Base-by-base conservation (phyloP, 2,329 filamentous ascomycete species). In the Akanthomyces dipterigenus region DNA sequence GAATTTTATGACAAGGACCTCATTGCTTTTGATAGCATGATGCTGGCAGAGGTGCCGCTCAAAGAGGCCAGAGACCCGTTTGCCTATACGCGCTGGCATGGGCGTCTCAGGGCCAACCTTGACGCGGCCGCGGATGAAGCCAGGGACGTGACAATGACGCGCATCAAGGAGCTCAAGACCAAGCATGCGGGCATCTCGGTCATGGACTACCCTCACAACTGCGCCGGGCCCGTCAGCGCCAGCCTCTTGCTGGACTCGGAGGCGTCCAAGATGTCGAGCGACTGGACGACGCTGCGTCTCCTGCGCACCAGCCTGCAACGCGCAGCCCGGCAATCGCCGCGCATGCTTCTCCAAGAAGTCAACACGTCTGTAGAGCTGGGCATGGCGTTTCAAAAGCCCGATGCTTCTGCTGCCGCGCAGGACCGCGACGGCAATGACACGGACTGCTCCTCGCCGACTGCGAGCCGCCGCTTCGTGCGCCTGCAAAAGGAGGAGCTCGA, bases 311-410 rank as follows among this genome's bases (percentile, higher is more conserved):
- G 69, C 20, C 64, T 77, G 42, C 53, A 65, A 34, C 65, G 65
- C 1, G 67, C 69, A 1, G 22, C 28, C 1, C 46, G 54, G 11
- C 64, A 68, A 12, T 65, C 68, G 28, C 71, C 72, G 12, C 65
- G 75, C 18, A 57, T 54, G 45, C 63, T 77, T 38, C 60, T 77
- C 12, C 20, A 36, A 0, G 63, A 64, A 1, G 64, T 74, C 40
- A 26, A 67, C 28, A 22, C 55, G 11, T 57, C 67, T 9, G 61
- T 67, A 2, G 60, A 62, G 16, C 55, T 49, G 7, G 61, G 65
- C 46, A 22, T 60, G 34, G 24, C 8, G 7, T 16, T 64, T 65
- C 7, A 28, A 18, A n/a, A 50, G 14, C 6, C 46, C 31, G 8
- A 34, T 11, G 31, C 31, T n/a, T n/a, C n/a, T 4, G 46, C 11